Evolutionary conservation across 495 filamentous ascomycete species (phyloP), one percentile per base, ranked within the genome.

Genomic region (Penicillium cinerascens): DNA sequence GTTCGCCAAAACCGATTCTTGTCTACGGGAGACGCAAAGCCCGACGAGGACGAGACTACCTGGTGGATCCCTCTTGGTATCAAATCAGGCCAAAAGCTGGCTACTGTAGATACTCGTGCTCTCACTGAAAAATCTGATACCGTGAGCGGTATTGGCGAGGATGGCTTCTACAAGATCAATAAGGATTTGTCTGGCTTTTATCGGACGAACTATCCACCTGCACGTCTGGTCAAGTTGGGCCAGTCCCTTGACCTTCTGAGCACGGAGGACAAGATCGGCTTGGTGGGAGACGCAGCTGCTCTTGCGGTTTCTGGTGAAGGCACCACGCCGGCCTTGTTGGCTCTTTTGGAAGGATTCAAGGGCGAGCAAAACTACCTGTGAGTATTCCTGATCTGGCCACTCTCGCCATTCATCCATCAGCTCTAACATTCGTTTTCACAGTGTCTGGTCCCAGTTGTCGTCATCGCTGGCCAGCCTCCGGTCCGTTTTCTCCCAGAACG

Each of bases 21-120:
- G 15, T 87, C 84, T 37, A 91, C 89, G 25, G 93, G 93, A 13
- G 93, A 97, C 66, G 87, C 87, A 41, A 95, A 90, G 64, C 84
- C 89, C 5, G 85, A 91, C 60, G 93, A 98, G 47, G 91, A 98
- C 67, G 68, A 87, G 64, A 95, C 90, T 2, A 83, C 80, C n/a
- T 98, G 93, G 93, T 97, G 93, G 92, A 82, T 97, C 58, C 93
- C 93, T 16, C 78, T 97, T 13, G 86, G 86, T 20, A 74, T 98
- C 40, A 86, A 84, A 61, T 79, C 82, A 9, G 79, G 73, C 15
- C 43, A 69, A 47, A 49, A 72, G 45, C 51, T 72, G 46, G 53
- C 68, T 22, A 60, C 61, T 37, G 55, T 68, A 29, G 63, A 74
- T 18, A 63, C 65, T 18, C 65, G 67, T 40, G 84, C 89, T 46